A percentile compares a stretch with the other conserved stretches of the same genome.
Conservation (phyloP, 805 yeast genomes). For the Starmerella gropengiesseri region DNA sequence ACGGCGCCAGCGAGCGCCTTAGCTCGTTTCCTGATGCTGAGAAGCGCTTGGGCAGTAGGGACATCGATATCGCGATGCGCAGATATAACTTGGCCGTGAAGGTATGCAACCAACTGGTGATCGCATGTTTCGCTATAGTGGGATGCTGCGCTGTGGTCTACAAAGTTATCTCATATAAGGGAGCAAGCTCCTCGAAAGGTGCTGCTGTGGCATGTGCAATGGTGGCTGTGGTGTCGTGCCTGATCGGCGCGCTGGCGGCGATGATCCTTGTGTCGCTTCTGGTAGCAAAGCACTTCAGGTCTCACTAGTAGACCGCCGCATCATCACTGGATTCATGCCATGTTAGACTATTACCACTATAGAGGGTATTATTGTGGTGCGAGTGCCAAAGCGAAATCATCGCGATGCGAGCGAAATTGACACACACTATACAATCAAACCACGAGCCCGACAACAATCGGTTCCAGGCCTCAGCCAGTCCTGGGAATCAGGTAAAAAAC, state of each 20-base stretch:
- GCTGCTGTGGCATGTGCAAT: constrained; percentile 1
- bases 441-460: too few relatives aligned
- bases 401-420: too few relatives aligned
- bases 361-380: too few relatives aligned
- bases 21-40: too few relatives aligned
- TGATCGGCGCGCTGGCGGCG: not conserved
- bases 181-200: not conserved
- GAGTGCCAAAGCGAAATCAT: too few relatives aligned
- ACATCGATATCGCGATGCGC: not conserved
- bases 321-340: too few relatives aligned
- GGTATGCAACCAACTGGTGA: not conserved
- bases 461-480: too few relatives aligned
- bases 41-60: not conserved
- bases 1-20: too few relatives aligned
- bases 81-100: not conserved
- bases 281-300: not conserved
- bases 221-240: not conserved
- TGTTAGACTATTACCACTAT: too few relatives aligned
- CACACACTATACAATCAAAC: too few relatives aligned
- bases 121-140: not conserved
- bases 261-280: not conserved
- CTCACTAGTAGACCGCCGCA: not conserved
- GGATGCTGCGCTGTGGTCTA: not conserved
- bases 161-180: not conserved
- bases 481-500: too few relatives aligned